A percentile compares a stretch with the other conserved stretches of the same genome.
Evolutionary conservation across 106 monocot genomes (phyloP).

Genomic region (Dioscorea alata): DNA sequence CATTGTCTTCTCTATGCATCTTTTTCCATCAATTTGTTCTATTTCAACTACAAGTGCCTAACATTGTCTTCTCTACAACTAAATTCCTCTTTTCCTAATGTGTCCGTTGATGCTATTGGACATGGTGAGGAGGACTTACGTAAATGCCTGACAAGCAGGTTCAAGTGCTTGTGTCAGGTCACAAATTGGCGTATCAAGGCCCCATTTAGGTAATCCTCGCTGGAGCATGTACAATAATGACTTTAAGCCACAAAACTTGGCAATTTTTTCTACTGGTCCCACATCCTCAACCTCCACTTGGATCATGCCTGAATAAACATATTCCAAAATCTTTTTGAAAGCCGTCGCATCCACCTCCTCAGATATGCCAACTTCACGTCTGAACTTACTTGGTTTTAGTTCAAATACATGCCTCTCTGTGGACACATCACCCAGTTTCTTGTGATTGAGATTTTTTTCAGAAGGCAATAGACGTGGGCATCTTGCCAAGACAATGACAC

Average conservation of each 20-base stretch:
- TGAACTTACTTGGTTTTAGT: conserved; percentile 9
- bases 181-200: conserved; percentile 21
- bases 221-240: conserved; percentile 49
- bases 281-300: conserved; percentile 29
- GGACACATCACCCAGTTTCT: conserved; percentile 7
- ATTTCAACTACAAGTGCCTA: no score
- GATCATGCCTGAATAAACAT: conserved; percentile 63
- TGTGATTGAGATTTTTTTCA: conserved; percentile 16
- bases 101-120: background rate
- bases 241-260: conserved; percentile 61
- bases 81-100: background rate
- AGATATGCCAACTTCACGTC: conserved; percentile 48
- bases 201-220: conserved; percentile 42
- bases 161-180: conserved; percentile 49
- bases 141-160: conserved; percentile 30
- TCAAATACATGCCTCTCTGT: conserved; percentile 1
- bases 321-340: conserved; percentile 64
- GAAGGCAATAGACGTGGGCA: conserved; percentile 60
- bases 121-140: conserved; percentile 33
- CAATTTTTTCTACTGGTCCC: conserved; percentile 42
- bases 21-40: no score
- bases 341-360: conserved; percentile 41
- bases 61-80: no score
- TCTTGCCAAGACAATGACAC: conserved; percentile 49
- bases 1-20: no score